Evolutionary conservation across 495 filamentous ascomycete genomes (phyloP), one percentile per base, ranked within the genome.

Genomic region (Margaritispora aquatica): DNA sequence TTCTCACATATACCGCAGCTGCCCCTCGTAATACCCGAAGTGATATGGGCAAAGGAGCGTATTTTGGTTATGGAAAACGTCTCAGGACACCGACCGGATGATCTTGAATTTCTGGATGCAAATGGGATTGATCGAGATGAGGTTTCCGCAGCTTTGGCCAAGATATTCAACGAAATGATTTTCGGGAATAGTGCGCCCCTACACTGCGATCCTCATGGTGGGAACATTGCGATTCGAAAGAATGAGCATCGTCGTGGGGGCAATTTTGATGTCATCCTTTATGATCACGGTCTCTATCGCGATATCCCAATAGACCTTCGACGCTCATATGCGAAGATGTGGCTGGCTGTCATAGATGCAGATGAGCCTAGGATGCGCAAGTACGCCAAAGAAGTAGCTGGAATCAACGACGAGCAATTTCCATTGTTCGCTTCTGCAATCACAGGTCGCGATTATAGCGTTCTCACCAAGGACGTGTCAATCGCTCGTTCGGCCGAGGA

Each of bases 111-210:
- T 71, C 76, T 97, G 2, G 95, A 97, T 71, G 74, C 81, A 9
- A 88, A 94, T 70, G 78, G 81, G 54, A 97, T 99, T 68, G 87
- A 93, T 70, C 86, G 95, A 10, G 95, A 96, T 72, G 95, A 99
- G 73, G 95, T 99, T 23, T 95, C 92, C 7, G 94, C 95, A 0
- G 88, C 93, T 0, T 74, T 99, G 4, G 87, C 93, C 1, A 84
- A 86, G 50, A 92, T 97, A 57, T 99, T 99, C 80, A 99, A 99
- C 75, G 92, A 96, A 70, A 99, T 99, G 95, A 96, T 99, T 58
- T 99, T 99, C 65, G 93, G 94, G 26, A 84, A 86, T 50, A 77
- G 86, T 60, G 92, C 94, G 1, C 89, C 93, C 0, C 76, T 99
- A 31, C 95, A 99, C 74, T 99, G 95, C 71, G 95, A 99, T 68